Base-by-base conservation (phyloP, 2,329 filamentous ascomycete species). In the Coniochaeta pulveracea region DNA sequence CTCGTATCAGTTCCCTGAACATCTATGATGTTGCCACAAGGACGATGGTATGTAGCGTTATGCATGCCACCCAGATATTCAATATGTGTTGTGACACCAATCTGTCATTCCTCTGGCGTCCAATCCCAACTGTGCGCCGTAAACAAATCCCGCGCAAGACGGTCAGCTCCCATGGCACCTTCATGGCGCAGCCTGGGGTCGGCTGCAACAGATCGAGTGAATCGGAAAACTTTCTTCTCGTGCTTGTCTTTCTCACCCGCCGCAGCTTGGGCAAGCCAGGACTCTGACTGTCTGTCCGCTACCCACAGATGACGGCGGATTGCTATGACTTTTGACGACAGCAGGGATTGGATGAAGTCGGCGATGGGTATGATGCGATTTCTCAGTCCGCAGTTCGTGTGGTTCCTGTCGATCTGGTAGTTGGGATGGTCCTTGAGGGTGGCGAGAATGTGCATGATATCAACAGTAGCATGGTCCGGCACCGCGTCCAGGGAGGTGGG, bases 381-480 rank as follows among this genome's bases (percentile, higher is more conserved):
- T 27, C 80, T 63, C 23, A 84, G 61, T 2, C 82, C 82, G 47
- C 82, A 88, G 51, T 85, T 80, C 2, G 66, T 65, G 51, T 88
- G 82, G 47, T 85, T 64, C 42, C 68, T 69, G 52, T 88, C 80
- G 38, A 86, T 69, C 51, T 86, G 82, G 48, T 86, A 86, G 35
- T 65, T 69, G 1, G 81, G 76, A 32, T 70, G 76, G 52, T 85
- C 75, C 23, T 73, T 67, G 15, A 86, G 57, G 0, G 64, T 63
- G 8, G 69, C 57, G 11, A 86, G 49, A 2, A 86, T 48, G 17
- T 67, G 60, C 35, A 73, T 64, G 3, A 85, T 58, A 39, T 82
- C 75, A n/a, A 75, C 63, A 19, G 62, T 57, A 16, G 77, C 73
- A 4, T 57, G 57, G 37, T 69, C 62, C 3, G 57, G 60, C 6